Evolutionary conservation across 2,329 filamentous ascomycete species (phyloP), one percentile per base, ranked within the genome.

Genomic region (Talaromyces pinophilus): DNA sequence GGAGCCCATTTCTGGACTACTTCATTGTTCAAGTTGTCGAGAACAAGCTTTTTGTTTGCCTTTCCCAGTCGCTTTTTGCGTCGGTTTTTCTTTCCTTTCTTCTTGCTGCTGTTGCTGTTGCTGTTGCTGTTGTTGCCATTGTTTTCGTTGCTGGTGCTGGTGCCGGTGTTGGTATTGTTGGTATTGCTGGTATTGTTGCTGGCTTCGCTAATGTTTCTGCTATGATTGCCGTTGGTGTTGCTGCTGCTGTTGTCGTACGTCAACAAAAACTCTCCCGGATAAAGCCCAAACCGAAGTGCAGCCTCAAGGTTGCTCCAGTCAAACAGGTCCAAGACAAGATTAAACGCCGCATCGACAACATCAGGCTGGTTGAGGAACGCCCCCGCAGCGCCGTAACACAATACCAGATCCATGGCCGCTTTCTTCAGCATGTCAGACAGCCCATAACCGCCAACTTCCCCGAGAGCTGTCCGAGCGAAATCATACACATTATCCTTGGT

Each of bases 381-480:
- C 0, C 76, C 76, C 0, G 71, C 71, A 1, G 70, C 66, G 17
- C 71, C 73, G 64, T 78, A 78, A 63, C 72, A 76, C 6, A 78
- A 44, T 15, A 72, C 71, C 38, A 78, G 70, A 33, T 76, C 73
- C 22, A 72, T 69, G 65, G 70, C 70, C 11, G 71, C 70, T 13
- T 57, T 66, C 22, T 66, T 70, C 33, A 72, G 42, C 8, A 67
- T 65, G 25, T 70, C 70, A 2, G 67, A 62, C 2, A 64, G 35
- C 2, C 38, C 55, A 30, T 46, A 22, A 19, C 5, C 44, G 15
- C 69, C 62, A 15, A 63, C 48, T 10, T 59, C 59, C 35, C 67
- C 70, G 2, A 71, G 50, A 3, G 59, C 55, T 3, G 66, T 54
- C 8, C 71, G 64, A 2, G 71, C 71, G 35, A 59, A 59, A 13